phyloP scores from a whole-genome alignment of 2,329 filamentous ascomycete species.

The Chaetomium strumarium region DNA sequence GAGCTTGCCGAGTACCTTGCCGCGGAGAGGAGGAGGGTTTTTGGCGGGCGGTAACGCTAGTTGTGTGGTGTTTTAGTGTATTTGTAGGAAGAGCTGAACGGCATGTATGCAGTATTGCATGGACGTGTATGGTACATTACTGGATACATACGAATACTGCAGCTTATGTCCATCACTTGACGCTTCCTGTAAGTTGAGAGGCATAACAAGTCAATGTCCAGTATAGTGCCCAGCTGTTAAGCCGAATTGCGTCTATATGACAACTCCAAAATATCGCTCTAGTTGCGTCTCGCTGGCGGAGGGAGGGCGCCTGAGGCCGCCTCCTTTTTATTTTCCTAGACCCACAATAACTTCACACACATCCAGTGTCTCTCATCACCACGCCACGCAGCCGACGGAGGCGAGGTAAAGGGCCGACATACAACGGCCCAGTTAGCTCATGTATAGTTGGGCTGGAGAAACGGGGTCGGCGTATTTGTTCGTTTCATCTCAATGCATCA shows the following conservation, averaged over 20 bases:
- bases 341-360: too few species aligned
- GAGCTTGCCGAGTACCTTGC: constrained; percentile 54
- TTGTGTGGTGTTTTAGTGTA: constrained; percentile 19
- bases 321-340: too few species aligned
- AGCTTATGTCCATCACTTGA: too few species aligned
- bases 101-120: neutral
- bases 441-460: neutral
- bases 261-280: too few species aligned
- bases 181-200: too few species aligned
- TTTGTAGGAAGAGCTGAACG: neutral
- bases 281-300: too few species aligned
- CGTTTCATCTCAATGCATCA: constrained; percentile 2
- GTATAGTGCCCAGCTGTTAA: too few species aligned
- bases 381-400: too few species aligned
- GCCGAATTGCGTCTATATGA: too few species aligned
- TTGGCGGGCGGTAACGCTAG: constrained; percentile 25
- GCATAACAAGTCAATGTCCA: too few species aligned
- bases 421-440: neutral
- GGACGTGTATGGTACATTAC: neutral
- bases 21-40: constrained; percentile 41
- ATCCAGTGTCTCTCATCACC: too few species aligned
- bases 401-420: neutral
- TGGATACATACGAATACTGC: neutral
- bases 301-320: too few species aligned
- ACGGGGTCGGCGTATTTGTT: neutral